These are phyloP conservation scores for Exobasidium cylindrosporum DNA, from an alignment of 1,284 basidiomycete species.

Conservation along the genomic window DNA sequence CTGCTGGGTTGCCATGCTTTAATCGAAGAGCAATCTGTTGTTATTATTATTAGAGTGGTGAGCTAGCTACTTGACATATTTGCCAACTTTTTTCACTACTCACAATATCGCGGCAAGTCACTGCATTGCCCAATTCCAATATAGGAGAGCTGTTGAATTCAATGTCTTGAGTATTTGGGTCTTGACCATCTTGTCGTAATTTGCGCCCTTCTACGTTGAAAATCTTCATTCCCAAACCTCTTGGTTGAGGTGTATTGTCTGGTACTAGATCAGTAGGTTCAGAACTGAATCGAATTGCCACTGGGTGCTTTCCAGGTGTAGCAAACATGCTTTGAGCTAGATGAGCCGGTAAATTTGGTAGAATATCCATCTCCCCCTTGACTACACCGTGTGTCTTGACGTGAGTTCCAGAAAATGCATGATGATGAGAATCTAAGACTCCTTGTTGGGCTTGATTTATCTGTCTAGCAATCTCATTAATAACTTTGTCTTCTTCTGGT, in stretches of 20 bases:
- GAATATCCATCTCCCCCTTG: constrained; percentile 34
- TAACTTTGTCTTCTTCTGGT: constrained; percentile 34
- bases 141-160: constrained; percentile 38
- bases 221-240: constrained; percentile 45
- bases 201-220: constrained; percentile 33
- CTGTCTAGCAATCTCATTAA: constrained; percentile 34
- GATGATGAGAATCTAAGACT: constrained; percentile 20
- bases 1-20: constrained; percentile 26
- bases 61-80: neutral
- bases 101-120: constrained; percentile 23
- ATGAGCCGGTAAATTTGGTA: constrained; percentile 33
- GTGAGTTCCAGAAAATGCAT: constrained; percentile 32
- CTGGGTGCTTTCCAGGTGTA: constrained; percentile 29
- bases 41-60: constrained; percentile 17
- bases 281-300: constrained; percentile 35
- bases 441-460: constrained; percentile 22
- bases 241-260: constrained; percentile 41
- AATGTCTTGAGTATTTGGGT: constrained; percentile 44
- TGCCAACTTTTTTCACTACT: neutral
- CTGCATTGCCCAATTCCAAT: constrained; percentile 29
- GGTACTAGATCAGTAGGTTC: constrained; percentile 37
- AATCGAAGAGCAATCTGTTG: constrained; percentile 22
- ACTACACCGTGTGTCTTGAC: constrained; percentile 37
- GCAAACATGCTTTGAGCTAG: constrained; percentile 43
- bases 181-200: constrained; percentile 24